These are phyloP conservation scores for Suillus discolor DNA, from an alignment of 768 basidiomycete species.

Conservation along the genomic window DNA sequence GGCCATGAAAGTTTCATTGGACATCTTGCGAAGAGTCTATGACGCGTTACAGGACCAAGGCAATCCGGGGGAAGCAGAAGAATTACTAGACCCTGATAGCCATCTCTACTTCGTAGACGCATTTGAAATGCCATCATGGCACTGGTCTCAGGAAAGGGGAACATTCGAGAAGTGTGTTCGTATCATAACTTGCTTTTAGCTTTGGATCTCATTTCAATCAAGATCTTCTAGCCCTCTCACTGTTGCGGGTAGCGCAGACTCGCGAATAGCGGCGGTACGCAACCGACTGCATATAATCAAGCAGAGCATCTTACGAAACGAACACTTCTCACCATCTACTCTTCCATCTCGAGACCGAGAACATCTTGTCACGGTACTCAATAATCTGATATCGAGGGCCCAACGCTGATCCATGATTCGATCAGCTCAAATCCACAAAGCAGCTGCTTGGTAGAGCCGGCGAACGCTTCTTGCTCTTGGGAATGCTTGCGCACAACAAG, in stretches of 20 bases:
- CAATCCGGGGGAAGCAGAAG: slow-evolving; percentile 46
- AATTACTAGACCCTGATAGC: slow-evolving; percentile 74
- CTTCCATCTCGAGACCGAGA: slow-evolving; percentile 87
- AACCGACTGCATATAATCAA: slow-evolving; percentile 90
- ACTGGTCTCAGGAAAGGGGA: slow-evolving; percentile 84
- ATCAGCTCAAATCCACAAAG: slow-evolving; percentile 90
- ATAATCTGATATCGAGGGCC: background rate
- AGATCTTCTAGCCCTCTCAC: slow-evolving; percentile 60
- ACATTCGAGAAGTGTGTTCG: slow-evolving; percentile 81
- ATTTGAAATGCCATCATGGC: slow-evolving; percentile 95
- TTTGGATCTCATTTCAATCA: slow-evolving; percentile 17
- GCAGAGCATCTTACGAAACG: slow-evolving; percentile 92
- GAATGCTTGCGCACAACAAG: slow-evolving; percentile 88
- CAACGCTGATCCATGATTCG: slow-evolving; percentile 10
- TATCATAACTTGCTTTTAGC: slow-evolving; percentile 1
- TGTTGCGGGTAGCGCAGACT: slow-evolving; percentile 83
- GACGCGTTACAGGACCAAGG: slow-evolving; percentile 72
- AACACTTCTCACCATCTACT: slow-evolving; percentile 97
- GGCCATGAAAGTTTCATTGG: slow-evolving; percentile 76
- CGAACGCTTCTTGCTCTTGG: slow-evolving; percentile 89
- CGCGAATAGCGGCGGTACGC: slow-evolving; percentile 75
- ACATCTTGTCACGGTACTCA: slow-evolving; percentile 78
- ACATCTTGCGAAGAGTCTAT: slow-evolving; percentile 71
- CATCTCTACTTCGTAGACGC: slow-evolving; percentile 86
- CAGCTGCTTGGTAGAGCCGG: slow-evolving; percentile 91